Evolutionary conservation across 2,329 filamentous ascomycete species (phyloP).

Genomic region (Microdochium trichocladiopsis): DNA sequence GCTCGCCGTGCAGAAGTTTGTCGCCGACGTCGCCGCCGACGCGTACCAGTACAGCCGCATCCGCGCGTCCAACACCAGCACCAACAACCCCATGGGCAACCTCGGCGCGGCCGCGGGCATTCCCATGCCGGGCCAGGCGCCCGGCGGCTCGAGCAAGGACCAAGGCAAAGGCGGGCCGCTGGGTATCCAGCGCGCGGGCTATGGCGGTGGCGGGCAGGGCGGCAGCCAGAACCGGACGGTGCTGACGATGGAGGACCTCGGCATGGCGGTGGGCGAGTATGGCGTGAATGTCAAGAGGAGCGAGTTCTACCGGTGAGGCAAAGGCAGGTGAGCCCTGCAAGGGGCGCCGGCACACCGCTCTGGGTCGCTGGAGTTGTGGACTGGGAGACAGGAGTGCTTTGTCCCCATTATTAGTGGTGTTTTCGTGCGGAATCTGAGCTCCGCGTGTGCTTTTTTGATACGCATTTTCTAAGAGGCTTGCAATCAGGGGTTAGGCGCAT

Average conservation of each 20-base stretch:
- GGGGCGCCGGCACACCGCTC: background rate
- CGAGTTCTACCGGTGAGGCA: slow-evolving; percentile 78
- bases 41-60: slow-evolving; percentile 98
- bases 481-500: too few relatives aligned
- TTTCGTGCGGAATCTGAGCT: too few relatives aligned
- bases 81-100: slow-evolving; percentile 86
- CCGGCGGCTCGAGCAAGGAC: slow-evolving; percentile 44
- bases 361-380: too few relatives aligned
- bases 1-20: slow-evolving; percentile 97
- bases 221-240: slow-evolving; percentile 88
- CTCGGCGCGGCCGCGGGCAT: slow-evolving; percentile 70
- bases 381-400: too few relatives aligned
- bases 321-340: background rate
- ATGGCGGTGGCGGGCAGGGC: slow-evolving; percentile 82
- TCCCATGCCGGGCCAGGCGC: slow-evolving; percentile 53
- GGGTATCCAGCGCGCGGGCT: slow-evolving; percentile 71
- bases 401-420: too few relatives aligned
- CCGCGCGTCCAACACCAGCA: slow-evolving; percentile 78
- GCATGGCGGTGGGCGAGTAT: slow-evolving; percentile 97
- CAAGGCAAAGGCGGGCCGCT: slow-evolving; percentile 53
- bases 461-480: too few relatives aligned
- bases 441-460: too few relatives aligned
- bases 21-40: slow-evolving; percentile 94
- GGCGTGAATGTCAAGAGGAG: slow-evolving; percentile 96
- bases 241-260: slow-evolving; percentile 95